These are phyloP conservation scores for Nemania sp. DNA, from an alignment of 2,329 filamentous ascomycete genomes.

Conservation along the genomic window DNA sequence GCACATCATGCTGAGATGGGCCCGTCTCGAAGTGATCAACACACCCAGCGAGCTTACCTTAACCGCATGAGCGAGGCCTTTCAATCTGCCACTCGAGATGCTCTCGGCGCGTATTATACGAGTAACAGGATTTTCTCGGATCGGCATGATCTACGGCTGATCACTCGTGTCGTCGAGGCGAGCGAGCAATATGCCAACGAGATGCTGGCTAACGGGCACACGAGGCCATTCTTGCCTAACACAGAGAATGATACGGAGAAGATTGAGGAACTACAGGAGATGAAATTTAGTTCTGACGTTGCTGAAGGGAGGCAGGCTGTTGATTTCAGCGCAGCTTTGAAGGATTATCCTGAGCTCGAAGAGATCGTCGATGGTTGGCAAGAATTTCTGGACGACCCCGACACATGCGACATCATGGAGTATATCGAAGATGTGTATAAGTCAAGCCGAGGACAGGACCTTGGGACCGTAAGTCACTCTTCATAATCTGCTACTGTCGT, in stretches of 20 bases:
- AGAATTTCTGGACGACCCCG: slow-evolving; percentile 14
- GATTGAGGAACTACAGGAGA: no score
- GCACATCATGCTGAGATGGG: slow-evolving; percentile 32
- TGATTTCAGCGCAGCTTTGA: no score
- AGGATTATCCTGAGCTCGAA: not conserved
- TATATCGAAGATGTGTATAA: slow-evolving; percentile 51
- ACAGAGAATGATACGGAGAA: not conserved
- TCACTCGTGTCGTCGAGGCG: slow-evolving; percentile 38
- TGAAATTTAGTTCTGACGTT: no score
- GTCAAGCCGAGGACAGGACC: slow-evolving; percentile 47
- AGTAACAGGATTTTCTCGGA: slow-evolving; percentile 27
- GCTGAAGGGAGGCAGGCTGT: no score
- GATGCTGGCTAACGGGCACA: slow-evolving; percentile 40
- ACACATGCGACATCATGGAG: slow-evolving; percentile 48
- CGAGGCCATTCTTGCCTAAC: slow-evolving; percentile 17
- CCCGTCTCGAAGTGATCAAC: slow-evolving; percentile 29
- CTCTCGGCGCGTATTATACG: slow-evolving; percentile 35
- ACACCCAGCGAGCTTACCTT: slow-evolving; percentile 37
- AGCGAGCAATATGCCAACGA: slow-evolving; percentile 31
- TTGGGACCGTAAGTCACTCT: slow-evolving; percentile 43
- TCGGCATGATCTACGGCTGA: slow-evolving; percentile 34
- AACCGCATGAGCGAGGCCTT: slow-evolving; percentile 38
- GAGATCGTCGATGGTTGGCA: not conserved
- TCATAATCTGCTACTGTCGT: not conserved
- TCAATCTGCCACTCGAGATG: slow-evolving; percentile 33